Evolutionary conservation across 345 rosid species (phyloP).

Genomic region (Corymbia maculata): DNA sequence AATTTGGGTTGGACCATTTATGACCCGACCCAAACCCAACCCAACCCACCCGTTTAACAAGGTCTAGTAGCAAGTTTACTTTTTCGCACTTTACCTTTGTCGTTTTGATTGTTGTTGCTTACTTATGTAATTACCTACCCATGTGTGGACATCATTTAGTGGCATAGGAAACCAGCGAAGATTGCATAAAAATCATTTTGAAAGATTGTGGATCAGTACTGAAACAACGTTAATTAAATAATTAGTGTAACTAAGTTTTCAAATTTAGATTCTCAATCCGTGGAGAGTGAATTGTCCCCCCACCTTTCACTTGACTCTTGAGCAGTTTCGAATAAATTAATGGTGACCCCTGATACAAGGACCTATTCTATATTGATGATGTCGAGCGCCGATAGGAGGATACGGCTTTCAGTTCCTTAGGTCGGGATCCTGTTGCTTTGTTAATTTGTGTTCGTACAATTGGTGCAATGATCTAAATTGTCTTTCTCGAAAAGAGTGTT

Average conservation of each 20-base stretch:
- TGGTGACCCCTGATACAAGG: neutral
- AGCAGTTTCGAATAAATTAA: neutral
- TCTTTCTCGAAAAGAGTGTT: neutral
- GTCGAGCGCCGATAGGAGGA: neutral
- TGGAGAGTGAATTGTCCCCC: neutral
- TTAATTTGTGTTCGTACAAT: neutral
- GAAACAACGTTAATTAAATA: too few relatives aligned
- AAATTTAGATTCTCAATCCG: too few relatives aligned
- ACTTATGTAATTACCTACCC: neutral
- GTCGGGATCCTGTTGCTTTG: neutral
- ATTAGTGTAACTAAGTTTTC: neutral
- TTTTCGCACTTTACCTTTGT: neutral
- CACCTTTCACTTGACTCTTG: neutral
- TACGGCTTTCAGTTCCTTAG: neutral
- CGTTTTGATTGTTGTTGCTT: neutral
- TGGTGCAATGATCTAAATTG: neutral
- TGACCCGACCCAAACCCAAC: too few relatives aligned
- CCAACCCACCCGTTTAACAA: too few relatives aligned
- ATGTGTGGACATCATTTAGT: neutral
- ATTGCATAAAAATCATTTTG: fast-evolving
- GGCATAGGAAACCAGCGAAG: neutral
- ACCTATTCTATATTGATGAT: too few relatives aligned
- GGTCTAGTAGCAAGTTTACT: too few relatives aligned
- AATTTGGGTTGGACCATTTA: too few relatives aligned
- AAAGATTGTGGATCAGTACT: neutral